These are phyloP conservation scores for Tolypocladium album DNA, from an alignment of 2,329 filamentous ascomycete species.

Conservation along the genomic window DNA sequence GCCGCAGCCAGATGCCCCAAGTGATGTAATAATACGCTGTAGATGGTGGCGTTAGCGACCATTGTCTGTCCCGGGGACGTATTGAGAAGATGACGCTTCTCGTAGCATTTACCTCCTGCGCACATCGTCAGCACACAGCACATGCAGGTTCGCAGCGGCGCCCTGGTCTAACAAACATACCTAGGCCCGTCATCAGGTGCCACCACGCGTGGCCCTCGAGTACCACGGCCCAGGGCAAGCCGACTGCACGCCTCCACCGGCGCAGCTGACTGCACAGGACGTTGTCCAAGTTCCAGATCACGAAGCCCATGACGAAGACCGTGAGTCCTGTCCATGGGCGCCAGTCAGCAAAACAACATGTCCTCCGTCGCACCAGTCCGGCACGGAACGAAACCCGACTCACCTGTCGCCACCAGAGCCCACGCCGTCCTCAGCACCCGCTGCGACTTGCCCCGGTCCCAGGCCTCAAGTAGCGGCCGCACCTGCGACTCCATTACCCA, in stretches of 20 bases:
- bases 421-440: conserved; percentile 54
- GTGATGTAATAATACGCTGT: conserved; percentile 72
- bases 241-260: conserved; percentile 53
- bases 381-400: neutral
- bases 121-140: neutral
- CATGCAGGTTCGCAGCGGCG: neutral
- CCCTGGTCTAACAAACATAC: conserved; percentile 23
- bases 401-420: conserved; percentile 53
- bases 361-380: neutral
- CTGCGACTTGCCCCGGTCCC: conserved; percentile 37
- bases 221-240: conserved; percentile 70
- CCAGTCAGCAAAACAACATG: neutral
- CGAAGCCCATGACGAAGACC: conserved; percentile 65
- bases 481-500: conserved; percentile 55
- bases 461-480: conserved; percentile 32
- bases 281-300: conserved; percentile 72
- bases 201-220: conserved; percentile 50
- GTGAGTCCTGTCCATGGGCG: conserved; percentile 27
- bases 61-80: conserved; percentile 3
- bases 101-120: neutral
- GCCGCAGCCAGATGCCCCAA: conserved; percentile 74
- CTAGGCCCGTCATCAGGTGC: conserved; percentile 73
- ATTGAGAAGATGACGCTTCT: neutral
- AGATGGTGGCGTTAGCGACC: neutral
- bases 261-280: conserved; percentile 58